Base-by-base conservation (phyloP, 2,329 filamentous ascomycete species). In the Aspergillus ibericus region DNA sequence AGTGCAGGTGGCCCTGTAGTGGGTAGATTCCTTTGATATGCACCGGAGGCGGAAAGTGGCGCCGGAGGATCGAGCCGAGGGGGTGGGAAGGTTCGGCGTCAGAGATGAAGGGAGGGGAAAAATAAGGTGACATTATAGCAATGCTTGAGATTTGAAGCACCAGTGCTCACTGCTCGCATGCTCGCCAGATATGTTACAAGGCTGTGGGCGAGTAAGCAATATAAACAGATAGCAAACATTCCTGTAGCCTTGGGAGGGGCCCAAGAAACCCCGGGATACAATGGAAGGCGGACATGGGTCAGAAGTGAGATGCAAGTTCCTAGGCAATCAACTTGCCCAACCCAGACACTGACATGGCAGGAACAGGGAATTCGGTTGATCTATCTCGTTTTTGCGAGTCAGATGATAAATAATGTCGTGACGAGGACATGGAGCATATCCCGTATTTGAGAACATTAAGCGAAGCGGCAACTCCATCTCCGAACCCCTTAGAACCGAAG, bases 1-100 rank as follows among this genome's bases (percentile, higher is more conserved):
- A 68, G 60, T 78, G 74, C n/a, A 76, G 56, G 57, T 74, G 73
- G 10, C 69, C 70, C 27, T 68, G 60, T 15, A 73, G 58, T 7
- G 57, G 55, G 34, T 63, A 69, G 36, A 64, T 60, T 53, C 60
- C 65, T 53, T 67, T 67, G 40, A 77, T 61, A 25, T 64, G 59
- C 5, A 75, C 66, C 1, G 70, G 66, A 12, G 67, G 66, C 35
- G 73, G 67, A 35, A 75, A 76, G 29, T 75, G 59, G 15, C 64
- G 66, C 15, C 69, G 68, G 12, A 76, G 56, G n/a, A 72, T 59
- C 22, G 64, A 59, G 49, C 72, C 65, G 40, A 76, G 61, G 40
- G 59, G 66, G 36, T 66, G 60, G 7, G 62, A 59, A 49, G 69
- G 66, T 25, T 66, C 60, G 32, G 53, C 16, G 47, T 62, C 59